Evolutionary conservation across 306 rosid species (phyloP).

Genomic region (Calophaca sinica): DNA sequence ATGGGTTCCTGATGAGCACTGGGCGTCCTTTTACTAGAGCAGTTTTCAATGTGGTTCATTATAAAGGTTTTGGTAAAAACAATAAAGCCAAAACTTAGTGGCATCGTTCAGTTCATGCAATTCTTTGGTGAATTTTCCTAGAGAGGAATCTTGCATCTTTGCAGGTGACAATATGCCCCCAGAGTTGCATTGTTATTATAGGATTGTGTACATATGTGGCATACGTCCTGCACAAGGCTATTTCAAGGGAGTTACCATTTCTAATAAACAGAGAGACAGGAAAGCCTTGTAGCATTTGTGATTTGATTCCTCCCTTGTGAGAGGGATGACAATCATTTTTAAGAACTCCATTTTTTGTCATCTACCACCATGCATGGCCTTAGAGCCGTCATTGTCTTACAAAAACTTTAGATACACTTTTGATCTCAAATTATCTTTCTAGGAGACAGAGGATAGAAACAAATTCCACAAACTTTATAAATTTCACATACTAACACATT

Average conservation of each 20-base stretch:
- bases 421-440: too few species aligned
- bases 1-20: not conserved
- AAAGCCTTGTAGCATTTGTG: not conserved
- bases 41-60: not conserved
- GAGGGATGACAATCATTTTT: not conserved
- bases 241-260: constrained; percentile 13
- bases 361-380: not conserved
- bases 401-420: too few species aligned
- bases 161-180: not conserved
- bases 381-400: too few species aligned
- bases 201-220: not conserved
- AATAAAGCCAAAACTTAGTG: constrained; percentile 11
- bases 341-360: constrained; percentile 23
- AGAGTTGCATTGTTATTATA: not conserved
- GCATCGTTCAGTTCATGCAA: not conserved
- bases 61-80: constrained; percentile 20
- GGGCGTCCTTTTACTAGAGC: too few species aligned
- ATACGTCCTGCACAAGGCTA: not conserved
- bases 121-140: constrained; percentile 13
- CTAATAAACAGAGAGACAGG: not conserved
- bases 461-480: not conserved
- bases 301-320: constrained; percentile 7
- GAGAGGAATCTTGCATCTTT: not conserved
- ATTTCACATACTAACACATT: constrained; percentile 27
- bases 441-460: too few species aligned